Evolutionary conservation across 2,329 filamentous ascomycete species (phyloP).

Genomic region (Colletotrichum musae): DNA sequence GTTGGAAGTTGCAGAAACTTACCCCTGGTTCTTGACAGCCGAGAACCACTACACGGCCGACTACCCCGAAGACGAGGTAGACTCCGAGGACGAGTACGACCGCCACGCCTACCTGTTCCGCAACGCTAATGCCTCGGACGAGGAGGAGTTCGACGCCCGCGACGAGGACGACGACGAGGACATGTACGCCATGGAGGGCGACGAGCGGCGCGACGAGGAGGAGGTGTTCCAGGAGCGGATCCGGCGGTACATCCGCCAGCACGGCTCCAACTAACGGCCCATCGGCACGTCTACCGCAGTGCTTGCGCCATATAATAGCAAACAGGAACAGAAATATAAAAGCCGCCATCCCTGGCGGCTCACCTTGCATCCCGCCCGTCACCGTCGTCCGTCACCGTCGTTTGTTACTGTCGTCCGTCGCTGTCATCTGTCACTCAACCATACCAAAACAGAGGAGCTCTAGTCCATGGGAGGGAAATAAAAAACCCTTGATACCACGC

Average conservation of each 20-base stretch:
- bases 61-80: slow-evolving; percentile 85
- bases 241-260: slow-evolving; percentile 43
- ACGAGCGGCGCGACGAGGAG: slow-evolving; percentile 50
- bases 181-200: slow-evolving; percentile 54
- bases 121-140: slow-evolving; percentile 67
- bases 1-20: too few relatives aligned
- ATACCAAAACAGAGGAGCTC: too few relatives aligned
- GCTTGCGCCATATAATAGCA: too few relatives aligned
- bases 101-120: slow-evolving; percentile 69
- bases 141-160: slow-evolving; percentile 66
- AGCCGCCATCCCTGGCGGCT: too few relatives aligned
- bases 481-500: too few relatives aligned
- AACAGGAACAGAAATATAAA: too few relatives aligned
- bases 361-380: too few relatives aligned
- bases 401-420: too few relatives aligned
- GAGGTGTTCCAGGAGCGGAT: slow-evolving; percentile 44
- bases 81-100: slow-evolving; percentile 71
- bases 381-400: too few relatives aligned
- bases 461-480: too few relatives aligned
- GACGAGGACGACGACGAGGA: slow-evolving; percentile 54
- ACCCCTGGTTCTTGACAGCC: slow-evolving; percentile 57
- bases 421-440: too few relatives aligned
- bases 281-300: too few relatives aligned
- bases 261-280: slow-evolving; percentile 21
- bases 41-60: slow-evolving; percentile 86